phyloP scores from a whole-genome alignment of 495 filamentous ascomycete species.

The Lasiosphaeris hirsuta region DNA sequence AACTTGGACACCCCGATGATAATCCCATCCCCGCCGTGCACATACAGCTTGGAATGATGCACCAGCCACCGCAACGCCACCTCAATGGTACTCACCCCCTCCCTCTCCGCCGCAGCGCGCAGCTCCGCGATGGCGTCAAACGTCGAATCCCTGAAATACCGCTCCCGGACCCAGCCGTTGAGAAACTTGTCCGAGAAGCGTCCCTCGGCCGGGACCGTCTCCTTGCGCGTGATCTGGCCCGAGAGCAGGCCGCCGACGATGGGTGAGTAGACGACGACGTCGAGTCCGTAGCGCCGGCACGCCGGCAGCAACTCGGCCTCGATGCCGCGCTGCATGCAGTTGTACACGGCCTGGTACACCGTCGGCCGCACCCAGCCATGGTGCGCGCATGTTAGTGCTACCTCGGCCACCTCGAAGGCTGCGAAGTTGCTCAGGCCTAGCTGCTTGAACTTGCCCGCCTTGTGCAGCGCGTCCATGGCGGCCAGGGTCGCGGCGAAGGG shows the following conservation, averaged over 20 bases:
- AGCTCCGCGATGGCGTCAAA: conserved; percentile 69
- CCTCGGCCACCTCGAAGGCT: conserved; percentile 80
- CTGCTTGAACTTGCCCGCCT: conserved; percentile 74
- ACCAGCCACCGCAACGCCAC: conserved; percentile 70
- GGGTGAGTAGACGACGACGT: conserved; percentile 78
- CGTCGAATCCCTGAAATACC: conserved; percentile 70
- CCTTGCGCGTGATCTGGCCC: conserved; percentile 53
- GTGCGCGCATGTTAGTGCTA: conserved; percentile 67
- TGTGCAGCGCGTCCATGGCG: conserved; percentile 67
- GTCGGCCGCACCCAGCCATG: conserved; percentile 64
- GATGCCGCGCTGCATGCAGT: conserved; percentile 61
- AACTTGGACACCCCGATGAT: conserved; percentile 53
- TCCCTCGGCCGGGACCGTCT: conserved; percentile 58
- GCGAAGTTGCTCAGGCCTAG: conserved; percentile 76
- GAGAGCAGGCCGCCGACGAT: conserved; percentile 72
- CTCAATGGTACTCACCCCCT: conserved; percentile 67
- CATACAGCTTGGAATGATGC: conserved; percentile 68
- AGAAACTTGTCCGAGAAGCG: conserved; percentile 54
- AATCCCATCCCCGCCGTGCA: conserved; percentile 60
- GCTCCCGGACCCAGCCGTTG: conserved; percentile 54
- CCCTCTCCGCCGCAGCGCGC: conserved; percentile 62
- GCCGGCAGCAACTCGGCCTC: conserved; percentile 71
- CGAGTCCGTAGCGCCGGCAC: conserved; percentile 72
- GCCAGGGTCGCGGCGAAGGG: conserved; percentile 70
- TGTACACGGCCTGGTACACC: conserved; percentile 65